Conservation (phyloP, 148 eudicot genomes). For the Chenopodium quinoa region DNA sequence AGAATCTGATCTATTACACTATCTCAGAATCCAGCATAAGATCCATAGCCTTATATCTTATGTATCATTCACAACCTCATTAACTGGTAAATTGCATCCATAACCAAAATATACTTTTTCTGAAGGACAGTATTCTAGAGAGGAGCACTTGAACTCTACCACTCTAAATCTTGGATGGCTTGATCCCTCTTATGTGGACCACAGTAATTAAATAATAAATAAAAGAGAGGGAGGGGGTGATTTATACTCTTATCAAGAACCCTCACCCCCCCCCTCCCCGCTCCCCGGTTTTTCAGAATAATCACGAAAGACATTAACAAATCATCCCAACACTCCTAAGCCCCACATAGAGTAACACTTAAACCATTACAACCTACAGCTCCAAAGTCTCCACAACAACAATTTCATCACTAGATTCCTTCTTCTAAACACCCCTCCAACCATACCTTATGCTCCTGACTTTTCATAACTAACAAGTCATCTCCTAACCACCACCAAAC, state of each 20-base stretch:
- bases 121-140: background rate
- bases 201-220: background rate
- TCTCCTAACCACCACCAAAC: too few relatives aligned
- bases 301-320: background rate
- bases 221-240: background rate
- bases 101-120: background rate
- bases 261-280: background rate
- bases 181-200: background rate
- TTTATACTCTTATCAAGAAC: background rate
- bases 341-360: background rate
- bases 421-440: too few relatives aligned
- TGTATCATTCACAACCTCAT: background rate
- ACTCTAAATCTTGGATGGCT: background rate
- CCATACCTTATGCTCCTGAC: background rate
- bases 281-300: background rate
- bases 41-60: background rate
- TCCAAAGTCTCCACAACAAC: background rate
- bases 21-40: background rate
- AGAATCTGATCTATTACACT: too few relatives aligned
- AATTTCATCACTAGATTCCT: too few relatives aligned
- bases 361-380: background rate
- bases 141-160: too few relatives aligned
- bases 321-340: background rate
- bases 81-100: background rate
- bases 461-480: too few relatives aligned